Conservation (phyloP, 192 early-diverging fungal genomes). For the Blastocladiella britannica region DNA sequence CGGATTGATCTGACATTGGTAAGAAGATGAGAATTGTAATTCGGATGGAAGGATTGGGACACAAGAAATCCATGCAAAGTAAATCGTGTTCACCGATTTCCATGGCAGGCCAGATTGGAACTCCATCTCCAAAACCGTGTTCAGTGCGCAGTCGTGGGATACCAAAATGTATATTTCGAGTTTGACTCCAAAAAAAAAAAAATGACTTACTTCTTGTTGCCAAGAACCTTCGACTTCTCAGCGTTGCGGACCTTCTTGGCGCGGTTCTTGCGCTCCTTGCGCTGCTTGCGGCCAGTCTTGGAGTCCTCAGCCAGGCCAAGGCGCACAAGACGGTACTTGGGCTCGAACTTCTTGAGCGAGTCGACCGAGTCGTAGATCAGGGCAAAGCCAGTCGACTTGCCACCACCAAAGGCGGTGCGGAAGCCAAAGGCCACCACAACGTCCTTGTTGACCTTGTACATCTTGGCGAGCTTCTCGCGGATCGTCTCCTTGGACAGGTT, state of each 20-base stretch:
- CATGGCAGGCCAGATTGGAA: too few relatives aligned
- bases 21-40: too few relatives aligned
- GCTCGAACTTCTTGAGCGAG: conserved; percentile 93
- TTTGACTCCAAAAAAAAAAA: too few relatives aligned
- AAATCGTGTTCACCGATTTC: too few relatives aligned
- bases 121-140: too few relatives aligned
- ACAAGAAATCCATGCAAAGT: too few relatives aligned
- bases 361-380: conserved; percentile 90
- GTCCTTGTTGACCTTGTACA: conserved; percentile 82
- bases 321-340: conserved; percentile 87
- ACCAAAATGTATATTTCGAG: too few relatives aligned
- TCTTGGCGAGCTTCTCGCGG: conserved; percentile 80
- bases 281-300: conserved; percentile 82
- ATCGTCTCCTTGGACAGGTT: conserved; percentile 84
- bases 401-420: conserved; percentile 90
- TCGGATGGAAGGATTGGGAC: too few relatives aligned
- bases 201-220: conserved; percentile 13
- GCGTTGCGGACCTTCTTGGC: conserved; percentile 95
- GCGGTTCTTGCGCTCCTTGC: conserved; percentile 98
- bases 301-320: conserved; percentile 38
- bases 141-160: too few relatives aligned
- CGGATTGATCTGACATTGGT: too few relatives aligned
- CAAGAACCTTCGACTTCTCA: conserved; percentile 43
- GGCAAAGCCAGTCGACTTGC: conserved; percentile 84
- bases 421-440: conserved; percentile 85